phyloP scores from a whole-genome alignment of 2,329 filamentous ascomycete species.

The Neopestalotiopsis rosae region DNA sequence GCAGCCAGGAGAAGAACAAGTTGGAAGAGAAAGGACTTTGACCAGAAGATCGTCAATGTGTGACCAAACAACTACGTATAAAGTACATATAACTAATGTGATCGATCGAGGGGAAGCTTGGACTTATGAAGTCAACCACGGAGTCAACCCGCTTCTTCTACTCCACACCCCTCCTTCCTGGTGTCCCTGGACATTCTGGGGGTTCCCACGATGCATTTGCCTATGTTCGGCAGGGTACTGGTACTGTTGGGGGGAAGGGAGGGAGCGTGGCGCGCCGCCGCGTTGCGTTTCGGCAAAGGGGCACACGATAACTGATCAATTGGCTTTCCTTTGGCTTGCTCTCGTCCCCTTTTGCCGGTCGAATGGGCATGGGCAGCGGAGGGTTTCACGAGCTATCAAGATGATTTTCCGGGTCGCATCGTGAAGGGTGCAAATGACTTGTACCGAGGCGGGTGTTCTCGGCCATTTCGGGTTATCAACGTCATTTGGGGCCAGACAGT shows the following conservation, averaged over 20 bases:
- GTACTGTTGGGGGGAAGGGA: too few relatives aligned
- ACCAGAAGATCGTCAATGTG: slow-evolving; percentile 6
- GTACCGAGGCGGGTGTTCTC: slow-evolving; percentile 37
- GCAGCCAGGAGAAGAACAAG: neutral
- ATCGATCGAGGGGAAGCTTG: slow-evolving; percentile 15
- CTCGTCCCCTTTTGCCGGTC: neutral
- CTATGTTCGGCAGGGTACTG: neutral
- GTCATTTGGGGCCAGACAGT: slow-evolving; percentile 8
- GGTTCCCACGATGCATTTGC: slow-evolving; percentile 1
- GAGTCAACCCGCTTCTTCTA: slow-evolving; percentile 11
- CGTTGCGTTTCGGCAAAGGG: slow-evolving; percentile 18
- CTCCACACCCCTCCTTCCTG: slow-evolving; percentile 13
- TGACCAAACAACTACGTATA: slow-evolving; percentile 3
- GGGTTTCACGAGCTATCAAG: slow-evolving; percentile 24
- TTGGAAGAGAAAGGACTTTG: neutral
- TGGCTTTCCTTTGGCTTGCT: slow-evolving; percentile 7
- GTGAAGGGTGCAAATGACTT: slow-evolving; percentile 26
- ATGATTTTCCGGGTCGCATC: slow-evolving; percentile 40
- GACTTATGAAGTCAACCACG: slow-evolving; percentile 10
- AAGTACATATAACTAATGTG: neutral
- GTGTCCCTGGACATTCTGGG: slow-evolving; percentile 2
- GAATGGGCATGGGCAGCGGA: slow-evolving; percentile 4
- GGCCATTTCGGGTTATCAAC: slow-evolving; percentile 29
- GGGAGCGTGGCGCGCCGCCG: neutral
- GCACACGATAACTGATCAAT: slow-evolving; percentile 21